These are phyloP conservation scores for Erysimum cheiri DNA, from an alignment of 441 rosid genomes.

Conservation along the genomic window DNA sequence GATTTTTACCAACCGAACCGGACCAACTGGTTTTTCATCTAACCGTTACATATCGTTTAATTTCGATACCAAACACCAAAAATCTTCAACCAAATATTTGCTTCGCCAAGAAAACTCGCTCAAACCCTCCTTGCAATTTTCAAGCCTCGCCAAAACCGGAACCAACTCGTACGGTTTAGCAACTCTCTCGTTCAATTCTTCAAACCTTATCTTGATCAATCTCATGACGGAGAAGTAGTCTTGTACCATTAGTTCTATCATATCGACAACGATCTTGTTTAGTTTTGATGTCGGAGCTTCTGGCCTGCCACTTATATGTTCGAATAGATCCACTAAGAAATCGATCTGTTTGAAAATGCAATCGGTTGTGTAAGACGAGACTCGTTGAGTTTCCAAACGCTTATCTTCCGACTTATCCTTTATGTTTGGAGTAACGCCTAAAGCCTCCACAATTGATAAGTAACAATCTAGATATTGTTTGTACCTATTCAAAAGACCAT, in stretches of 20 bases:
- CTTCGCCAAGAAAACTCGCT: slow-evolving; percentile 36
- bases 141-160: slow-evolving; percentile 20
- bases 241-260: slow-evolving; percentile 15
- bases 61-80: slow-evolving; percentile 31
- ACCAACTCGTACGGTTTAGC: slow-evolving; percentile 1
- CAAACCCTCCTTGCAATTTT: slow-evolving; percentile 21
- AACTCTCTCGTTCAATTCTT: slow-evolving; percentile 25
- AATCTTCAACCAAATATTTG: slow-evolving; percentile 29
- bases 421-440: slow-evolving; percentile 24
- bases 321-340: slow-evolving; percentile 19
- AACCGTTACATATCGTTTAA: slow-evolving; percentile 1
- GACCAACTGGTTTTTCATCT: neutral
- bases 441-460: slow-evolving; percentile 2
- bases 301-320: slow-evolving; percentile 22
- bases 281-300: neutral
- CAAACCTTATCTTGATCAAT: slow-evolving; percentile 31
- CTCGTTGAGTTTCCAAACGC: slow-evolving; percentile 17
- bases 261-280: slow-evolving; percentile 17
- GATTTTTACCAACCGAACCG: neutral
- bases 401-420: slow-evolving; percentile 19
- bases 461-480: slow-evolving; percentile 31
- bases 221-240: slow-evolving; percentile 30
- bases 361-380: slow-evolving; percentile 12
- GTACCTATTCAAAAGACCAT: slow-evolving; percentile 29
- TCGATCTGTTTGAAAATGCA: slow-evolving; percentile 28